These are phyloP conservation scores for Globisporangium spinosum DNA, from an alignment of 352 stramenopile species.

Conservation along the genomic window DNA sequence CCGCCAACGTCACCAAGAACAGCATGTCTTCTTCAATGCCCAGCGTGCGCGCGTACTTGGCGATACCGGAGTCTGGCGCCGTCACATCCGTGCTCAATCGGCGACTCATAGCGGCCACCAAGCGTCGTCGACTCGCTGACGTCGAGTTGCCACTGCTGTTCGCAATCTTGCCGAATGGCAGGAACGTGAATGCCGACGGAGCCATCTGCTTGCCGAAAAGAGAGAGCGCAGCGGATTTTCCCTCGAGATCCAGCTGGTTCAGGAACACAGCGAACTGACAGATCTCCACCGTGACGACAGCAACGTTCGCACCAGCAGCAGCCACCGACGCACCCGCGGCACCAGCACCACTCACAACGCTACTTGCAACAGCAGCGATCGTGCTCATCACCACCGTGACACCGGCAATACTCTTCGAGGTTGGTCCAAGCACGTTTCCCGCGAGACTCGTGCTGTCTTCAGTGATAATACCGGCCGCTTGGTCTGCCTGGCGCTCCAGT, in stretches of 20 bases:
- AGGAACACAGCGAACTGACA: constrained; percentile 78
- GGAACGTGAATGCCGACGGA: constrained; percentile 68
- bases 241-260: constrained; percentile 68
- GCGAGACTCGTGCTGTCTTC: constrained; percentile 56
- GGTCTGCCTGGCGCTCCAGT: constrained; percentile 42
- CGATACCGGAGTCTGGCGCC: constrained; percentile 46
- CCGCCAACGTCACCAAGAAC: constrained; percentile 74
- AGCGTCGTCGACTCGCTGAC: constrained; percentile 14
- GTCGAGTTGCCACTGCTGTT: constrained; percentile 7
- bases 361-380: constrained; percentile 71
- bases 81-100: constrained; percentile 17
- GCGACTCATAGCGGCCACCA: constrained; percentile 9
- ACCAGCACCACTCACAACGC: constrained; percentile 33
- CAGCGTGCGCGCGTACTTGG: constrained; percentile 65
- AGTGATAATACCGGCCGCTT: constrained; percentile 51
- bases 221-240: constrained; percentile 64
- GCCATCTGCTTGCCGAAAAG: constrained; percentile 77
- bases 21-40: constrained; percentile 79
- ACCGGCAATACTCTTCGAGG: constrained; percentile 64
- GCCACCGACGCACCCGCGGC: constrained; percentile 47
- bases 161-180: constrained; percentile 63
- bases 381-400: constrained; percentile 66
- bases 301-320: constrained; percentile 54
- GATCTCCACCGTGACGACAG: constrained; percentile 73
- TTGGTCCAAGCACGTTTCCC: constrained; percentile 56